Evolutionary conservation across 2,329 filamentous ascomycete genomes (phyloP), one percentile per base, ranked within the genome.

Genomic region (Cladophialophora bantiana): DNA sequence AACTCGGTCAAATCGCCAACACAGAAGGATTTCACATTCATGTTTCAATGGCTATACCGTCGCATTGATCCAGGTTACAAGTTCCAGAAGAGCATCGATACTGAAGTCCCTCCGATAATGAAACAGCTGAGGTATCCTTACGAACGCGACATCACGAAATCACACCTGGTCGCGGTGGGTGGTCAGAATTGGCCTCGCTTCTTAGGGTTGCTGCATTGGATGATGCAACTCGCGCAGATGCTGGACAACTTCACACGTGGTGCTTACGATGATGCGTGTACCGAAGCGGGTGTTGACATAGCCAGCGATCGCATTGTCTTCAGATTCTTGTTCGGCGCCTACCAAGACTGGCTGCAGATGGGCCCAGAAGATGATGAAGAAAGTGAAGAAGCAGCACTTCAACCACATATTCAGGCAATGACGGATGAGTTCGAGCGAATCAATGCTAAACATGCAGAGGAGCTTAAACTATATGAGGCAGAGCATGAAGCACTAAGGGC

Each of bases 121-220:
- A 96, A 97, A 76, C 94, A 97, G 77, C 82, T 99, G 75, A 88
- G 94, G 62, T 99, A 99, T 76, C 95, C 95, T 0, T 99, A 93
- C 76, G 93, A 97, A 75, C 92, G 93, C 78, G 94, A 90, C 75
- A 98, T 99, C 74, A 97, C 93, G 62, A 99, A 98, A 79, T 97
- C 93, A 60, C 93, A 97, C 76, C 93, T 99, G 65, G 89, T 93
- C 0, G 95, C 96, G 1, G 95, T 98, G 0, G 95, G 95, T 71
- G 94, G 94, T 2, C 93, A 97, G 79, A 98, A 98, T 76, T 99
- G 95, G 95, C 91, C 91, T 69, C 95, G 93, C 0, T 98, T 99
- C 75, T 83, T 99, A 12, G 95, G 94, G 0, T 83, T 99, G 77
- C 84, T 99, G 59, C 94, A 99, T 80, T 99, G 95, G 95, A 94